A percentile compares a stretch with the other conserved stretches of the same genome.
These are phyloP conservation scores for Periconia sp. DNA, from an alignment of 2,329 filamentous ascomycete genomes.

Conservation along the genomic window DNA sequence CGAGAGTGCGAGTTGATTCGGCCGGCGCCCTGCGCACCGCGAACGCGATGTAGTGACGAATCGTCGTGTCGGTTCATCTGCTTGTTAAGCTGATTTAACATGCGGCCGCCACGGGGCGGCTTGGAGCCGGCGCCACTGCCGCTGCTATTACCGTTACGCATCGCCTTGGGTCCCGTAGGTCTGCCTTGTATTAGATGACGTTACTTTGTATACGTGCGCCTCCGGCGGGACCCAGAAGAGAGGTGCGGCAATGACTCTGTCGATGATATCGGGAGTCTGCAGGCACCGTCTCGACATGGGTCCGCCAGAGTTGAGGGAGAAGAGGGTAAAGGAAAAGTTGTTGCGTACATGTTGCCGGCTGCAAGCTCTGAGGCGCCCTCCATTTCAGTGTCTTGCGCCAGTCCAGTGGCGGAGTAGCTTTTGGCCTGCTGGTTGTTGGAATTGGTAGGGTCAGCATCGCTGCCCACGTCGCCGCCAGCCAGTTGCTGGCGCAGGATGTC, in stretches of 20 bases:
- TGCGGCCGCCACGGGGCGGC: constrained; percentile 71
- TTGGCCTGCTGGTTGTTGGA: constrained; percentile 30
- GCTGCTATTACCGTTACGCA: constrained; percentile 77
- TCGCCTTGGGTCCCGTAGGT: constrained; percentile 92
- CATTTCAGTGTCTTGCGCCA: constrained; percentile 74
- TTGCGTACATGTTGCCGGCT: constrained; percentile 52
- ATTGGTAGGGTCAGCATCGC: constrained; percentile 32
- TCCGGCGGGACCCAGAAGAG: neutral
- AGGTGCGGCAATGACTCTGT: constrained; percentile 3
- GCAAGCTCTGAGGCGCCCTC: constrained; percentile 57
- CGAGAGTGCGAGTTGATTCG: constrained; percentile 80
- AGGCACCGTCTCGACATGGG: constrained; percentile 1
- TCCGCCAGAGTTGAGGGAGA: neutral
- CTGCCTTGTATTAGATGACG: constrained; percentile 57
- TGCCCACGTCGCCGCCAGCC: constrained; percentile 51
- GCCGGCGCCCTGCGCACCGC: constrained; percentile 71
- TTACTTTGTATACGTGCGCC: neutral
- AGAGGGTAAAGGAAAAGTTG: constrained; percentile 3
- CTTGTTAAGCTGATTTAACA: constrained; percentile 85
- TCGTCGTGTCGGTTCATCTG: constrained; percentile 80
- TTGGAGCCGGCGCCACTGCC: constrained; percentile 52
- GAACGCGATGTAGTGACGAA: constrained; percentile 79
- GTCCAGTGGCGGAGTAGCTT: constrained; percentile 32
- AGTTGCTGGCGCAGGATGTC: constrained; percentile 68
- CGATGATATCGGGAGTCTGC: constrained; percentile 8